Conservation (phyloP, 192 early-diverging fungal genomes). For the Diversispora epigaea region DNA sequence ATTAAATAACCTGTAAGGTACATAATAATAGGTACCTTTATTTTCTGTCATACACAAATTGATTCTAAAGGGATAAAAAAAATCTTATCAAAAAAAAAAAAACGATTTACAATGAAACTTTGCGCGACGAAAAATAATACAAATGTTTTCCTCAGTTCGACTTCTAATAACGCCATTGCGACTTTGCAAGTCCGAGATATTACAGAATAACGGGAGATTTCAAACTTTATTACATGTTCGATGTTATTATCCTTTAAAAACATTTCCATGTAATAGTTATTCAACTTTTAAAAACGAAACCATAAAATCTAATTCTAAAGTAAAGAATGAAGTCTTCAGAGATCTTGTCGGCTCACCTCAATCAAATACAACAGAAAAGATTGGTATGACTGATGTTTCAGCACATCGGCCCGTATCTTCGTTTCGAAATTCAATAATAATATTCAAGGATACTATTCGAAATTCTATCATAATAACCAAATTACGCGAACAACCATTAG, state of each 20-base stretch:
- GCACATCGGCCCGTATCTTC: too few species aligned
- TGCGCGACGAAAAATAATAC: neutral
- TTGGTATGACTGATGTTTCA: too few species aligned
- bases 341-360: too few species aligned
- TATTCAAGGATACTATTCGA: too few species aligned
- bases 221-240: too few species aligned
- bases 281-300: neutral
- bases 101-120: too few species aligned
- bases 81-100: too few species aligned
- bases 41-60: too few species aligned
- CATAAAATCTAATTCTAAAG: neutral
- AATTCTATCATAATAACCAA: too few species aligned
- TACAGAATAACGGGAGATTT: neutral
- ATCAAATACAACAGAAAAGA: too few species aligned
- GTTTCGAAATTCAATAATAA: too few species aligned
- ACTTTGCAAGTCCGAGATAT: neutral
- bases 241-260: neutral
- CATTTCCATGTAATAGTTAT: neutral
- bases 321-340: neutral
- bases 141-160: neutral
- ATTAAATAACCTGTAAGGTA: neutral
- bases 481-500: neutral
- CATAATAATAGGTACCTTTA: neutral
- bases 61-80: too few species aligned
- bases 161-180: neutral